Evolutionary conservation across 768 basidiomycete genomes (phyloP).

Genomic region (Neoboletus magnificus): DNA sequence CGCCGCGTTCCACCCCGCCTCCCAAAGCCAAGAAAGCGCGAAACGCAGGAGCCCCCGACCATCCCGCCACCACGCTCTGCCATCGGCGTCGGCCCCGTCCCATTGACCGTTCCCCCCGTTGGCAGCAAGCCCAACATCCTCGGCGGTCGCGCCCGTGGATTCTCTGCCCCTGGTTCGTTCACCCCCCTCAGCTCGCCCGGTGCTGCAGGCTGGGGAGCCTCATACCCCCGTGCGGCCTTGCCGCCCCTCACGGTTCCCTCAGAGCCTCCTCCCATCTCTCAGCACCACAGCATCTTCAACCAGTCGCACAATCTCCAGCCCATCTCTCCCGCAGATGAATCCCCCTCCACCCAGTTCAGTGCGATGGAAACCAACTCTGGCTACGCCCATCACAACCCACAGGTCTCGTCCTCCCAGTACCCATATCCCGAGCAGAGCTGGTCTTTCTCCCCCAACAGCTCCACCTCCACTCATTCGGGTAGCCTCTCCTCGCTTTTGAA

Average conservation of each 20-base stretch:
- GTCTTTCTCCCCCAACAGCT: constrained; percentile 44
- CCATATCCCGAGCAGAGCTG: constrained; percentile 64
- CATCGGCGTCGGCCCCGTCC: constrained; percentile 63
- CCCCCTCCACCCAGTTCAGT: constrained; percentile 48
- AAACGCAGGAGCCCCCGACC: constrained; percentile 60
- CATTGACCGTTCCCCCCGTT: constrained; percentile 53
- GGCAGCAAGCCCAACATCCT: constrained; percentile 36
- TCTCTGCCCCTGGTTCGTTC: constrained; percentile 81
- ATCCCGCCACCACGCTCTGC: constrained; percentile 78
- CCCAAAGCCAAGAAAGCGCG: constrained; percentile 82
- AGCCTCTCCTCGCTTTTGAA: constrained; percentile 78
- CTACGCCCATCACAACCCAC: constrained; percentile 30
- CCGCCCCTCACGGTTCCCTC: constrained; percentile 84
- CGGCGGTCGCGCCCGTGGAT: constrained; percentile 67
- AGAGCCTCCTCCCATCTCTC: constrained; percentile 60
- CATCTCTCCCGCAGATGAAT: constrained; percentile 68
- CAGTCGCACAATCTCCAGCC: constrained; percentile 60
- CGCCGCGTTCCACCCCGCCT: constrained; percentile 92
- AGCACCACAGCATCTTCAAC: constrained; percentile 55
- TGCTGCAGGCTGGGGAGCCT: constrained; percentile 56
- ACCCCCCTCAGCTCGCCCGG: constrained; percentile 63
- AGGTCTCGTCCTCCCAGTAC: constrained; percentile 55
- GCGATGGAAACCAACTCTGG: constrained; percentile 36
- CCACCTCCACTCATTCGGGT: constrained; percentile 62
- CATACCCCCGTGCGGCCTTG: constrained; percentile 59